Evolutionary conservation across 768 basidiomycete species (phyloP).

Genomic region (Macrocybe gigantea): DNA sequence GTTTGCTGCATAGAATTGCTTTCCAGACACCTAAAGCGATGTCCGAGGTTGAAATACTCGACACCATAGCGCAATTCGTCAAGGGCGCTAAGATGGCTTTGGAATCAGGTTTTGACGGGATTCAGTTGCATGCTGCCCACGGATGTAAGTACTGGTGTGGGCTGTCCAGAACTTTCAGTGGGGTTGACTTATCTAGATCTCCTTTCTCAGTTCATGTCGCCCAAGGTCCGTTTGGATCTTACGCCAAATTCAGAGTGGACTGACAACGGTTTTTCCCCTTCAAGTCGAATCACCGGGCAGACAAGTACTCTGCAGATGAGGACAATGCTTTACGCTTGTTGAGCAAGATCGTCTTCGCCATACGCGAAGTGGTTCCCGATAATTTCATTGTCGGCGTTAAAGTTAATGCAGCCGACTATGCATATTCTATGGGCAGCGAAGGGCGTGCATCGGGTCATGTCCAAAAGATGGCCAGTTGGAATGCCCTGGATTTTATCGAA

Average conservation of each 20-base stretch:
- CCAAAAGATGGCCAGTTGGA: conserved; percentile 54
- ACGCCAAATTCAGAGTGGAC: neutral
- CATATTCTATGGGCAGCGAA: conserved; percentile 20
- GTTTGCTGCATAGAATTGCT: conserved; percentile 35
- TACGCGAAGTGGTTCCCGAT: conserved; percentile 46
- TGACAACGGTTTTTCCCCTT: neutral
- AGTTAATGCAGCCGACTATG: conserved; percentile 75
- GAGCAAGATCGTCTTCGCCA: conserved; percentile 44
- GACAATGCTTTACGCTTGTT: conserved; percentile 52
- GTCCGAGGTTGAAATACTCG: conserved; percentile 52
- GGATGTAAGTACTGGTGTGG: conserved; percentile 54
- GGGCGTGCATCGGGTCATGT: conserved; percentile 53
- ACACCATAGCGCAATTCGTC: conserved; percentile 58
- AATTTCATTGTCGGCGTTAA: conserved; percentile 77
- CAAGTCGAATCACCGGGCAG: conserved; percentile 44
- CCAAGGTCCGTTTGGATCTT: conserved; percentile 41
- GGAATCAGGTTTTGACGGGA: conserved; percentile 75
- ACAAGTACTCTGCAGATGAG: conserved; percentile 46
- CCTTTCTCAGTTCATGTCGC: conserved; percentile 71
- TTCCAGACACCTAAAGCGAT: conserved; percentile 65
- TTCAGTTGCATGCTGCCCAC: conserved; percentile 82
- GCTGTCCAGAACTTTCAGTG: neutral
- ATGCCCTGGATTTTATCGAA: conserved; percentile 75
- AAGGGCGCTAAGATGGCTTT: conserved; percentile 60
- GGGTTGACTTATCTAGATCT: conserved; percentile 44